A percentile compares a stretch with the other conserved stretches of the same genome.
phyloP scores from a whole-genome alignment of 179 eudicot genomes.

The Dionaea muscipula region DNA sequence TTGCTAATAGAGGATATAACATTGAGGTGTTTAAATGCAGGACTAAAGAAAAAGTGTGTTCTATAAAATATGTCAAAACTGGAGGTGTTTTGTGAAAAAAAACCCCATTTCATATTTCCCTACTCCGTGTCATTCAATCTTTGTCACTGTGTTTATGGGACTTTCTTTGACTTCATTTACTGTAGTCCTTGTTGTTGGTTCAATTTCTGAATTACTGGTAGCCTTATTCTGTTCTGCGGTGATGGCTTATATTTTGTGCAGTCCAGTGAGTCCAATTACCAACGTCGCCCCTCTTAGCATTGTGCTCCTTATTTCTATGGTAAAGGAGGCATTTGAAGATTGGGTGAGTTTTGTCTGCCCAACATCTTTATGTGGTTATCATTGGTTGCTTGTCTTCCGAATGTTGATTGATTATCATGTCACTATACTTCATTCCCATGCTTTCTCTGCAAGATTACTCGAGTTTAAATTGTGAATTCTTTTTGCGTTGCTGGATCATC shows the following conservation, averaged over 20 bases:
- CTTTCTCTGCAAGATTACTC: neutral
- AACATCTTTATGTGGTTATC: neutral
- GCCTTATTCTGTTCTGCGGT: conserved; percentile 6
- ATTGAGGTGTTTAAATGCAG: no score
- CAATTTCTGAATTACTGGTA: neutral
- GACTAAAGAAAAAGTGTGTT: no score
- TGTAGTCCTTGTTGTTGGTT: no score
- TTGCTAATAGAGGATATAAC: no score
- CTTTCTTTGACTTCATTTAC: no score
- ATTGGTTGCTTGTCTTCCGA: conserved; percentile 2
- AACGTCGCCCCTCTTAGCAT: conserved; percentile 80
- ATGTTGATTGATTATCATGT: neutral
- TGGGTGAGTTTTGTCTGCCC: conserved; percentile 56
- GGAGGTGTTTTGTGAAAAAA: no score
- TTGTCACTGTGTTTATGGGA: no score
- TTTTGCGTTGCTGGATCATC: conserved; percentile 12
- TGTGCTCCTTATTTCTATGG: conserved; percentile 84
- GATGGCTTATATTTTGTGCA: conserved; percentile 35
- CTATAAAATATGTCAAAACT: no score
- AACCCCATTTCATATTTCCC: no score
- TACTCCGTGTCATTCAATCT: no score
- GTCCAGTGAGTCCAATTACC: conserved; percentile 97
- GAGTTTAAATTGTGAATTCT: conserved; percentile 4
- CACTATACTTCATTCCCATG: neutral
- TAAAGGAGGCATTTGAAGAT: conserved; percentile 98